Evolutionary conservation across 1,139 yeast species (phyloP), one percentile per base, ranked within the genome.

Genomic region (Debaryomyces psychrophilus): DNA sequence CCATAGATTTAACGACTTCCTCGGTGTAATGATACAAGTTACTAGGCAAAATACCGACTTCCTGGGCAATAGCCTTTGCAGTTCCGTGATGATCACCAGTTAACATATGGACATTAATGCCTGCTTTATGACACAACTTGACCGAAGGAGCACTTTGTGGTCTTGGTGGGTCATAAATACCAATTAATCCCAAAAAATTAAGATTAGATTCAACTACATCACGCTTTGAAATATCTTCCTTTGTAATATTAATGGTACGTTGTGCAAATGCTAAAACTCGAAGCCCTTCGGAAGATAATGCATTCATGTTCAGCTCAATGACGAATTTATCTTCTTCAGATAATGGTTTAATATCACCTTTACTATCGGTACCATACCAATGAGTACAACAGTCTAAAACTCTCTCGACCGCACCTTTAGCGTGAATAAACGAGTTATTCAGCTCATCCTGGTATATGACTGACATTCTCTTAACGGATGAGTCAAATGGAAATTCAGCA

Each of bases 71-170:
- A 2, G 93, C 90, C 47, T 76, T 73, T 17, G 95, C 95, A 40
- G 95, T 87, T 36, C 87, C 87, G 4, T 88, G 89, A 59, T 86
- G 93, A 60, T 87, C 95, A 54, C 95, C 95, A 20, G 95, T 87
- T 44, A 87, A 79, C 95, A 87, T 87, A 57, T 84, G 90, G 40
- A 87, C 95, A 55, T 83, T 83, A 55, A 87, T 84, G 44, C 95
- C 95, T 15, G 95, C 95, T 42, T 65, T 70, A 59, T 86, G 92
- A 61, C 93, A 87, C 53, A 71, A 65, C 55, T 77, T 77, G 29
- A 87, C 95, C 2, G 90, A 82, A 7, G 71, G 77, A 12, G 85
- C 82, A 17, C 90, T 81, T 68, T 87, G 93, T 8, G 75, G 73
- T 57, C 95, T 77, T 45, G 95, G 95, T 20, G 95, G 95, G 62